phyloP scores from a whole-genome alignment of 2,329 filamentous ascomycete genomes.

The Lasiodiplodia sp. region DNA sequence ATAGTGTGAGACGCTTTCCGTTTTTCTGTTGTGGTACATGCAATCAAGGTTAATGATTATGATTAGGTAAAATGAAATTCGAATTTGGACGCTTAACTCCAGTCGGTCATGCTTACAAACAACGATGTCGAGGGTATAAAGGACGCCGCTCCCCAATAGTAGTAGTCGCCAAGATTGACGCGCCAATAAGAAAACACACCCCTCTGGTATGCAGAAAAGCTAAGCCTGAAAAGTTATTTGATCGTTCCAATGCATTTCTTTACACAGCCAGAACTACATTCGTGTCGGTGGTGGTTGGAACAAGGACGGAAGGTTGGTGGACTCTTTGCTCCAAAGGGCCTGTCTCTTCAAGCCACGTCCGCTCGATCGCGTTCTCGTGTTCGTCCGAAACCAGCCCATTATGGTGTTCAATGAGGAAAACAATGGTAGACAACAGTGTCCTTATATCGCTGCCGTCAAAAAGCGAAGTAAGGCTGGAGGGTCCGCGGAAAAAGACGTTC shows the following conservation, averaged over 20 bases:
- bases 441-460: not conserved
- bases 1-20: no score
- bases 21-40: no score
- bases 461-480: not conserved
- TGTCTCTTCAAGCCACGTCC: not conserved
- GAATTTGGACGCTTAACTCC: not conserved
- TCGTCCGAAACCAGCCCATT: not conserved
- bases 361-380: not conserved
- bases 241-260: no score
- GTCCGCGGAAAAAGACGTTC: constrained; percentile 1
- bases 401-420: not conserved
- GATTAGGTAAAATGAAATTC: not conserved
- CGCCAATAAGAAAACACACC: no score
- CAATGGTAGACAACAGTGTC: not conserved
- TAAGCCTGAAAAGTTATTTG: not conserved
- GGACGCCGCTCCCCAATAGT: not conserved
- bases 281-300: not conserved
- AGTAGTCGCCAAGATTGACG: not conserved
- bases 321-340: not conserved
- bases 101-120: not conserved
- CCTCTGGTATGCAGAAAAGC: no score
- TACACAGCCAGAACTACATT: not conserved
- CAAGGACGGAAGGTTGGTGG: not conserved
- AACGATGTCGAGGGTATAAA: not conserved
- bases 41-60: no score